Evolutionary conservation across 2,329 filamentous ascomycete species (phyloP).

Genomic region (Epicoccum sorghinum): DNA sequence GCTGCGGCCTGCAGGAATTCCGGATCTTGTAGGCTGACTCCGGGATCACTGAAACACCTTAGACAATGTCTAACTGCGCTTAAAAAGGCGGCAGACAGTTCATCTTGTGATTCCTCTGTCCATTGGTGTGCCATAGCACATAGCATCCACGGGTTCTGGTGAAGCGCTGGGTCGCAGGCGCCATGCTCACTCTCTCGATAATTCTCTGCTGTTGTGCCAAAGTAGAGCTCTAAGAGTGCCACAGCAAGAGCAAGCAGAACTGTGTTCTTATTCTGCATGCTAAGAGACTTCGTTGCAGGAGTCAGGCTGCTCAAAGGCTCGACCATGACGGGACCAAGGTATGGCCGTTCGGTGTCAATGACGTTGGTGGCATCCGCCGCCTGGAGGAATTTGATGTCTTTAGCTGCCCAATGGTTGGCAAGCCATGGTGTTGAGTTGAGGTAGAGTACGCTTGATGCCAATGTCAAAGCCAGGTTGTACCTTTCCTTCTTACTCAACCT

Average conservation of each 20-base stretch:
- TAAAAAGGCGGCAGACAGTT: conserved; percentile 45
- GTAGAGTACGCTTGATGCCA: conserved; percentile 45
- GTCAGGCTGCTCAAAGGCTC: not conserved
- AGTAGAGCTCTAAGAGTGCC: conserved; percentile 45
- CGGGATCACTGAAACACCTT: conserved; percentile 42
- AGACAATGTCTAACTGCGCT: conserved; percentile 44
- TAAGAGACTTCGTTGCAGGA: conserved; percentile 6
- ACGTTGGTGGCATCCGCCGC: conserved; percentile 21
- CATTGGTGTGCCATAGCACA: conserved; percentile 44
- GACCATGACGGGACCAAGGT: conserved; percentile 29
- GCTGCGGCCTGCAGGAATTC: conserved; percentile 46
- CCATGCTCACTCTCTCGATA: conserved; percentile 33
- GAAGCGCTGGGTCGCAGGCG: conserved; percentile 15
- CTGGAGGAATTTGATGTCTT: conserved; percentile 43
- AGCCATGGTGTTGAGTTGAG: conserved; percentile 48
- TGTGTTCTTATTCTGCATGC: conserved; percentile 44
- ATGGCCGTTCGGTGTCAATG: conserved; percentile 42
- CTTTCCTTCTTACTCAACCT: conserved; percentile 46
- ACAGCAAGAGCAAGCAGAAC: conserved; percentile 44
- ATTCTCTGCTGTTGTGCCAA: conserved; percentile 41
- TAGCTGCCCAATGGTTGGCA: conserved; percentile 40
- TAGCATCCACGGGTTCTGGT: conserved; percentile 37
- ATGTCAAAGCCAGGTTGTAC: conserved; percentile 43
- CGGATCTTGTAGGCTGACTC: conserved; percentile 40
- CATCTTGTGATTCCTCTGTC: conserved; percentile 41